Base-by-base conservation (phyloP, 2,329 filamentous ascomycete species). In the Cladosporium sp. region DNA sequence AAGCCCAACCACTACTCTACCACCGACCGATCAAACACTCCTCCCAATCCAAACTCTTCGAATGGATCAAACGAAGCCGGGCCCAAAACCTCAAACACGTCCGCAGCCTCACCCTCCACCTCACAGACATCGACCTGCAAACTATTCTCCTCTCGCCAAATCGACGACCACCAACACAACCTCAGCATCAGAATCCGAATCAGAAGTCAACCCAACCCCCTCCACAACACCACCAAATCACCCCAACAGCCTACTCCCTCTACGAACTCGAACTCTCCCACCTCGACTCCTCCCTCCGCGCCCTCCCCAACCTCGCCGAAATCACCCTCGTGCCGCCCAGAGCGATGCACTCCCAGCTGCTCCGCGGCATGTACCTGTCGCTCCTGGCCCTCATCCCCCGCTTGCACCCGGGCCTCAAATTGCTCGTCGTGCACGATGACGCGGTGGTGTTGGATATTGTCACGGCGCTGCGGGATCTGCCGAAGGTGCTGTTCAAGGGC, bases 391-490 rank as follows among this genome's bases (percentile, higher is more conserved):
- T 58, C 16, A 61, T 63, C 13, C 53, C 56, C 4, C 44, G 54
- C 11, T 49, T 58, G 2, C 58, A 55, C 44, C 61, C 60, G 3
- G 49, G 42, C 7, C 49, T 64, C 9, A 49, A 55, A 28, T 42
- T 46, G 93, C 45, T 90, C 87, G 74, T 97, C 96, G 75, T 89
- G 93, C 73, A 98, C 85, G 45, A 98, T 83, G 46, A 97, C 83
- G 65, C 95, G 95, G 43, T 87, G 91, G 3, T 89, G 93, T 71
- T 95, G 95, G 63, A 95, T 82, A 72, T 95, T 90, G 59, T 63
- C 4, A 59, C 58, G 2, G 44, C 48, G 16, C 50, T 62, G 37
- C 52, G 41, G 16, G 38, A 28, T 33, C 16, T 61, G 6, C 31
- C 22, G 8, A 59, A 52, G 13, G 56, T 61, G 8, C 32, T 55